Percentiles rank a stretch among this genome's conserved stretches.
Conservation (phyloP, 805 yeast genomes). For the Ogataea neopini region DNA sequence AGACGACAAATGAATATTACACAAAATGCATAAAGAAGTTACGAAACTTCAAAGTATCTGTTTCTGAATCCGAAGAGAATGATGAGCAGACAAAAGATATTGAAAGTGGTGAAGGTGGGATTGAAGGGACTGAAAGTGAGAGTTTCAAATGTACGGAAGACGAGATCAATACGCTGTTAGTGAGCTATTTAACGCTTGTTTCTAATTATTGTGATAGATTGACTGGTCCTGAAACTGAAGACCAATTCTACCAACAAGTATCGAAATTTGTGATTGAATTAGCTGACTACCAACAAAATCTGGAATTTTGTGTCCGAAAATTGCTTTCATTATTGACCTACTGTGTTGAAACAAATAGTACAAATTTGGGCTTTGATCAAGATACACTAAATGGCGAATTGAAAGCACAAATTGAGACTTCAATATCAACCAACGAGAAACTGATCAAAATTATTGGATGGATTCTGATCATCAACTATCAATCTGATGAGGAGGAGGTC, state of each 20-base stretch:
- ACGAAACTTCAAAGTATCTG: constrained; percentile 8
- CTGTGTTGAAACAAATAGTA: constrained; percentile 27
- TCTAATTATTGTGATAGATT: constrained; percentile 31
- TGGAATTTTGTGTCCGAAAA: constrained; percentile 50
- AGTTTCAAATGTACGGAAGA: constrained; percentile 27
- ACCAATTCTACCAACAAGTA: constrained; percentile 28
- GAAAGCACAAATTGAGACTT: constrained; percentile 22
- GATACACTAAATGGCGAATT: constrained; percentile 17
- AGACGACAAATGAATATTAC: constrained; percentile 25
- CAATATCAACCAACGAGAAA: constrained; percentile 31
- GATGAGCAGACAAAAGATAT: constrained; percentile 6
- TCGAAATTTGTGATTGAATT: constrained; percentile 30
- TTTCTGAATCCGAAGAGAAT: constrained; percentile 3
- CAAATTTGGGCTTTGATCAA: constrained; percentile 24
- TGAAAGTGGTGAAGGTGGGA: constrained; percentile 7
- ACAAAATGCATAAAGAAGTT: constrained; percentile 19
- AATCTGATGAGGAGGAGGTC: constrained; percentile 29
- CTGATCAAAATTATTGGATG: constrained; percentile 36
- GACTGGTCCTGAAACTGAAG: constrained; percentile 21
- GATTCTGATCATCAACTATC: constrained; percentile 31
- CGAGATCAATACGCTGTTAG: constrained; percentile 37
- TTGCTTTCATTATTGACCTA: constrained; percentile 46
- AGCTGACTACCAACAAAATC: constrained; percentile 37
- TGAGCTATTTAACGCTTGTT: constrained; percentile 34
- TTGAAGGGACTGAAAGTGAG: constrained; percentile 6